Base-by-base conservation (phyloP, 2,329 filamentous ascomycete species). In the Nothophoma quercina region DNA sequence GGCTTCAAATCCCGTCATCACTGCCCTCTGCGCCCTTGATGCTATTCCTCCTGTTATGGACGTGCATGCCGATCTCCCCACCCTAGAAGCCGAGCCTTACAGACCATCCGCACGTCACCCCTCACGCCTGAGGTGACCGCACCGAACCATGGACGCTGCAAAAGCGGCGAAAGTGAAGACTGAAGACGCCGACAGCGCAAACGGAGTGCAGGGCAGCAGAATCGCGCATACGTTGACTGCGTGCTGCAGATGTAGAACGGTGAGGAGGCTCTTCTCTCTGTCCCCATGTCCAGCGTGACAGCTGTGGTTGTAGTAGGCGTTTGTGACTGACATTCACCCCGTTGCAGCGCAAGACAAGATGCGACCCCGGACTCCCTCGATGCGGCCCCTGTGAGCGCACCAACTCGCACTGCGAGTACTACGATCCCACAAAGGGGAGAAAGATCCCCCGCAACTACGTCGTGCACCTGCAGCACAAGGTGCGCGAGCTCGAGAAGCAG, bases 401-500 rank as follows among this genome's bases (percentile, higher is more conserved):
- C 59, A 93, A 93, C 67, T 91, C 92, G 23, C 84, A 87, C 55
- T 99, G 95, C 83, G 93, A 97, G 71, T 99, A 98, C 78, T 96
- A 89, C 73, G 95, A 99, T 76, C 91, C 92, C 23, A 83, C 89
- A 43, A 95, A 93, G 73, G 89, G 90, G 58, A 87, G 86, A 67
- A 93, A 90, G 70, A 91, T 98, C 65, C 90, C 91, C 58, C 88
- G 95, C 58, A 89, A 88, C 67, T 98, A 98, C 78, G 95, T 99
- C 55, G 88, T 97, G 56, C 90, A 89, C 64, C 85, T 99, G 19
- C 92, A 96, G 73, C 90, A 96, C 62, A 91, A 87, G 69, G 92
- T 96, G 33, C 87, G 88, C 53, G 84, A 86, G 41, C 83, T 98
- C 44, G 91, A 97, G 76, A 85, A 85, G 56, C 90, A 96, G 77